phyloP scores from a whole-genome alignment of 164 flowering plant species.

The Sedum album region DNA sequence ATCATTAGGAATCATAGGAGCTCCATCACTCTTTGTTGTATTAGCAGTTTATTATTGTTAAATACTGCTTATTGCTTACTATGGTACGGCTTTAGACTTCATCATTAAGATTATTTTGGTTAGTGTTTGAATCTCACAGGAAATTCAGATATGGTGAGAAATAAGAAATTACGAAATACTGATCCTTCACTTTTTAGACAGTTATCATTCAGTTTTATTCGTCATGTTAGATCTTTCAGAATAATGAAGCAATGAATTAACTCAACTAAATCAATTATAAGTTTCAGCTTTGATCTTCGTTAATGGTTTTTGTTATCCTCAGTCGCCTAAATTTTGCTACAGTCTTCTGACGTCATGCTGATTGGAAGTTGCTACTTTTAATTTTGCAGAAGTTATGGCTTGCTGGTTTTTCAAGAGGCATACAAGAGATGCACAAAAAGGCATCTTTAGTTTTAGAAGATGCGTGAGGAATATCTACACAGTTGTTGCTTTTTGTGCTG shows the following conservation, averaged over 20 bases:
- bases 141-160: too few relatives aligned
- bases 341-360: neutral
- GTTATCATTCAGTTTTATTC: too few relatives aligned
- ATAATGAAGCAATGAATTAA: too few relatives aligned
- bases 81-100: too few relatives aligned
- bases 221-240: too few relatives aligned
- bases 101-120: too few relatives aligned
- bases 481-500: conserved; percentile 96
- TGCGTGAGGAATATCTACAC: conserved; percentile 98
- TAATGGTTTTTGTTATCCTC: neutral
- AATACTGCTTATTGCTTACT: neutral
- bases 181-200: too few relatives aligned
- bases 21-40: neutral
- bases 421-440: conserved; percentile 95
- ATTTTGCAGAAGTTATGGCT: conserved; percentile 89
- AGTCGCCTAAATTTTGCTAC: neutral
- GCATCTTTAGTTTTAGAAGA: conserved; percentile 97
- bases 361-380: neutral
- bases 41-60: neutral
- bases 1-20: neutral
- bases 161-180: too few relatives aligned
- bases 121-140: too few relatives aligned
- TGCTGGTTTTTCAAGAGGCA: conserved; percentile 96
- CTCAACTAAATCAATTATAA: too few relatives aligned
- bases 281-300: neutral